A percentile compares a stretch with the other conserved stretches of the same genome.
Conservation (phyloP, 2,329 filamentous ascomycete genomes). For the Fusarium sp. region DNA sequence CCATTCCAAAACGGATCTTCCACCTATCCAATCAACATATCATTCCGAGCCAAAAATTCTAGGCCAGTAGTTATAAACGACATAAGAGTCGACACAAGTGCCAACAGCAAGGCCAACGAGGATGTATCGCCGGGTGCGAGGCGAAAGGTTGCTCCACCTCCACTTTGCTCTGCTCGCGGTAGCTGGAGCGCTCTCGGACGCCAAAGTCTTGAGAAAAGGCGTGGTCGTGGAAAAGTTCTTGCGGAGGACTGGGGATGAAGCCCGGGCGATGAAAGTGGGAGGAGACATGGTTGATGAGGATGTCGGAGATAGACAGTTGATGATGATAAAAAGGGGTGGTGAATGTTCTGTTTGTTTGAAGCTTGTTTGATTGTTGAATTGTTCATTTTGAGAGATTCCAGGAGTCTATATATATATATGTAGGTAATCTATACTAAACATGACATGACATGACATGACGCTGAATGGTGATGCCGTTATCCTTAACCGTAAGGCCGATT, state of each 20-base stretch:
- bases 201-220: slow-evolving; percentile 16
- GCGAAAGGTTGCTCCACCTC: slow-evolving; percentile 44
- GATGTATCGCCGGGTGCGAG: slow-evolving; percentile 41
- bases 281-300: slow-evolving; percentile 32
- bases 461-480: slow-evolving; percentile 29
- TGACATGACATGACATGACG: slow-evolving; percentile 1
- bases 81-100: slow-evolving; percentile 38
- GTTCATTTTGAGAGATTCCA: neutral
- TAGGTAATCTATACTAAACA: neutral
- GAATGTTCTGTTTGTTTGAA: slow-evolving; percentile 1
- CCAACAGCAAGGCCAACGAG: slow-evolving; percentile 32
- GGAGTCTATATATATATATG: slow-evolving; percentile 14
- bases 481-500: slow-evolving; percentile 35
- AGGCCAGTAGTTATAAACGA: slow-evolving; percentile 44
- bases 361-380: neutral
- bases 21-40: neutral
- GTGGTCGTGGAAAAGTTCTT: slow-evolving; percentile 40
- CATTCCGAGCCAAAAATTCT: slow-evolving; percentile 25
- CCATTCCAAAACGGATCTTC: neutral
- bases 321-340: neutral
- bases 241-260: slow-evolving; percentile 23
- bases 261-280: slow-evolving; percentile 29
- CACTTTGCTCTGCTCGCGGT: slow-evolving; percentile 11
- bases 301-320: neutral
- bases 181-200: slow-evolving; percentile 1